Evolutionary conservation across 495 filamentous ascomycete species (phyloP), one percentile per base, ranked within the genome.

Genomic region (Hyaloscypha hepaticicola): DNA sequence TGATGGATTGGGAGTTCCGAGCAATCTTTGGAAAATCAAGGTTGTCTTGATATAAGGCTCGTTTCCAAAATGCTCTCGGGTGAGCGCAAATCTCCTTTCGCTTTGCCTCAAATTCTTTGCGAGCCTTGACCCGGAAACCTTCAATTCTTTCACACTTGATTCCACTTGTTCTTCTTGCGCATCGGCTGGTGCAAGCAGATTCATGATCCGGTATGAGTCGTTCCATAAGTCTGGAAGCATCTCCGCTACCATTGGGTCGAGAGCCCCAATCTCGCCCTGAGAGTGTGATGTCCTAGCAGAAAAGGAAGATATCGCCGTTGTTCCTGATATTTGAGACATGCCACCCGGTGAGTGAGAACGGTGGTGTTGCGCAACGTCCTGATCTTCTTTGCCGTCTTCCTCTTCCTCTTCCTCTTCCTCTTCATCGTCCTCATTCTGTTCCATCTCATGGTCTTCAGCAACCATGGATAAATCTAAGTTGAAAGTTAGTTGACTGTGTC

Each of bases 321-420:
- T 80, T 60, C 74, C 77, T 27, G 79, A 80, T 50, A 78, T 69
- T 55, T 68, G 72, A n/a, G 78, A 80, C 14, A 68, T 49, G 11
- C 61, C 71, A n/a, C 69, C 71, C 12, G 72, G 69, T 7, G 77
- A 79, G 38, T 70, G 55, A 6, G 59, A 31, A 34, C 22, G 63
- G n/a, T 64, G 56, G 48, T 55, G 41, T 45, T 34, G 31, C 5
- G 25, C 34, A 48, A 55, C 58, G 31, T n/a, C 7, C 11, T 55
- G 19, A 49, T 45, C 24, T 27, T 48, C 59, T 2, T 48, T 50
- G 3, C 61, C 62, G 25, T 66, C 57, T 9, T 50, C 31, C 5
- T 60, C 58, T 14, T 52, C 67, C 2, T 29, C 62, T 26, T 45
- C 55, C 12, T 57, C 52, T 31, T 60, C 26, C 11, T 60, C 60